A percentile compares a stretch with the other conserved stretches of the same genome.
phyloP scores from a whole-genome alignment of 2,329 filamentous ascomycete species.

The Monilinia fructicola region DNA sequence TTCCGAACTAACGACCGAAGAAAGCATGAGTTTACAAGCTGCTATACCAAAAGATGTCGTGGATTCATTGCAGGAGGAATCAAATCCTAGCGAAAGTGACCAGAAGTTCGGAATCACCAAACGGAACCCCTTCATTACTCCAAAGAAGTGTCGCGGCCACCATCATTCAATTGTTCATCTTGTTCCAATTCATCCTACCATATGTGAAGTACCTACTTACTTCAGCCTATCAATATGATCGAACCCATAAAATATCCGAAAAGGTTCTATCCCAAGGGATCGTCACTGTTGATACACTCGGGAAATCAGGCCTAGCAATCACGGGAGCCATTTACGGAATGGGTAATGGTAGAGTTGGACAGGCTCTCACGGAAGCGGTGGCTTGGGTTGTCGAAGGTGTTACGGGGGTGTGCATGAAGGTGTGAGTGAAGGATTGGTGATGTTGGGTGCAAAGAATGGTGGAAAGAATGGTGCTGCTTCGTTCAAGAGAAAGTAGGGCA shows the following conservation, averaged over 20 bases:
- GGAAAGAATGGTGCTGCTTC: constrained; percentile 10
- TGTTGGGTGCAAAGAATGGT: constrained; percentile 42
- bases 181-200: constrained; percentile 60
- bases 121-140: constrained; percentile 49
- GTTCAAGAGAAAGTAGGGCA: constrained; percentile 16
- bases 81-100: background rate
- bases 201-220: constrained; percentile 57
- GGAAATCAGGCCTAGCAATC: constrained; percentile 52
- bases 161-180: constrained; percentile 59
- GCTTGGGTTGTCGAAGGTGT: constrained; percentile 64
- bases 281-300: constrained; percentile 53
- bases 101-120: constrained; percentile 28
- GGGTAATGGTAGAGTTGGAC: constrained; percentile 64
- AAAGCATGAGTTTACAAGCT: constrained; percentile 52
- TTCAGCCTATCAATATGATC: constrained; percentile 61
- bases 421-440: constrained; percentile 52
- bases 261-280: constrained; percentile 54
- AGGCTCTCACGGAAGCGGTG: constrained; percentile 54
- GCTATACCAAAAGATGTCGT: constrained; percentile 48
- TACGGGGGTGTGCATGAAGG: constrained; percentile 68
- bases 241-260: constrained; percentile 64
- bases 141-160: constrained; percentile 57
- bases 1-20: constrained; percentile 53
- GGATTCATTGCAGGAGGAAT: constrained; percentile 28
- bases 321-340: constrained; percentile 57